Evolutionary conservation across 352 stramenopile species (phyloP).

Genomic region (Phytophthora pistaciae): DNA sequence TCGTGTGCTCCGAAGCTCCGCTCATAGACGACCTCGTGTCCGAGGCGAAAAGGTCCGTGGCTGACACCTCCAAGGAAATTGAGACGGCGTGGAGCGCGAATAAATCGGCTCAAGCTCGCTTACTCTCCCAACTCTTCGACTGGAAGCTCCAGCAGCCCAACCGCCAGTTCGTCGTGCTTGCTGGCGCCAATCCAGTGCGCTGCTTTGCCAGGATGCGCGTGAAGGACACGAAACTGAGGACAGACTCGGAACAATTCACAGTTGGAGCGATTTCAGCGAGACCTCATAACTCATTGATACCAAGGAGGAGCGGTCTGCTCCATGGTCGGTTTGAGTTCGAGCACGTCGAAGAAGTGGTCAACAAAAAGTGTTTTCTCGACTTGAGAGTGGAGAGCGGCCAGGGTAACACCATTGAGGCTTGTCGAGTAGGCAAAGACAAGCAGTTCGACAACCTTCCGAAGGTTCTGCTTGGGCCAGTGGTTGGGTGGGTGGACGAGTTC

Average conservation of each 20-base stretch:
- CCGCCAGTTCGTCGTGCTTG: constrained; percentile 55
- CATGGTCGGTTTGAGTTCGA: constrained; percentile 62
- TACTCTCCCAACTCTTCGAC: constrained; percentile 69
- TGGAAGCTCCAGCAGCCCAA: constrained; percentile 70
- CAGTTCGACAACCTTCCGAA: constrained; percentile 27
- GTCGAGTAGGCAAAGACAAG: constrained; percentile 25
- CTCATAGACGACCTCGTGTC: constrained; percentile 43
- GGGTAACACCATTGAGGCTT: constrained; percentile 14
- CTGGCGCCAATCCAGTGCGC: constrained; percentile 43
- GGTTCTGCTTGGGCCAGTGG: constrained; percentile 71
- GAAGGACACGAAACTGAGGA: constrained; percentile 58
- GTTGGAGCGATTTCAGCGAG: constrained; percentile 46
- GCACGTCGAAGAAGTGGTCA: constrained; percentile 37
- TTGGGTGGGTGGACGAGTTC: constrained; percentile 71
- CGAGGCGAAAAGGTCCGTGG: not conserved
- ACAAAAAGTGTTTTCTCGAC: constrained; percentile 42
- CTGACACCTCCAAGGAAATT: constrained; percentile 15
- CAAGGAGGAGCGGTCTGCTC: constrained; percentile 29
- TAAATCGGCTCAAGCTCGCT: constrained; percentile 41
- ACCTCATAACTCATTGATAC: constrained; percentile 1
- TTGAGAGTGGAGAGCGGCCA: constrained; percentile 19
- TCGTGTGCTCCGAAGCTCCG: constrained; percentile 66
- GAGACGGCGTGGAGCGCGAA: constrained; percentile 56
- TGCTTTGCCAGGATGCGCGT: constrained; percentile 51
- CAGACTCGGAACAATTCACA: constrained; percentile 51